Conservation (phyloP, 192 early-diverging fungal species). For the Chytriomyces confervae region DNA sequence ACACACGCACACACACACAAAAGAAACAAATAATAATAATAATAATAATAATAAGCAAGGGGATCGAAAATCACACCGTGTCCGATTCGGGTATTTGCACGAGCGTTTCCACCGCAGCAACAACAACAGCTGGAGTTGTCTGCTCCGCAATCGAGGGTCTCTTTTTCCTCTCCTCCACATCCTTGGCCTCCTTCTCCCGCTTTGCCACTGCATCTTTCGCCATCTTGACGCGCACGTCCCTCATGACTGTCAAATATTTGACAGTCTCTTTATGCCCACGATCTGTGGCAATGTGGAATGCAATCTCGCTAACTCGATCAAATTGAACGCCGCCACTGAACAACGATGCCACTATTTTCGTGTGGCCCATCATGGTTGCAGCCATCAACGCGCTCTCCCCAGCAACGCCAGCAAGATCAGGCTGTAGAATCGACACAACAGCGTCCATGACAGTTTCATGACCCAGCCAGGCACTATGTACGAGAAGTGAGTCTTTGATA, state of each 20-base stretch:
- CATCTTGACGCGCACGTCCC: slow-evolving; percentile 20
- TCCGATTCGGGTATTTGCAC: too few species aligned
- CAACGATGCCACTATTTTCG: slow-evolving; percentile 32
- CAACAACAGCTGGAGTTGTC: too few species aligned
- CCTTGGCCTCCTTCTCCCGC: slow-evolving; percentile 7
- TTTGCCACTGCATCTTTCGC: slow-evolving; percentile 16
- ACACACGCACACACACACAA: too few species aligned
- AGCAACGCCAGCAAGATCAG: slow-evolving; percentile 18
- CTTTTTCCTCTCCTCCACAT: background rate
- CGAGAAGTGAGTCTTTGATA: slow-evolving; percentile 47
- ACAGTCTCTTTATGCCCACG: slow-evolving; percentile 18
- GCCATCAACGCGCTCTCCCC: slow-evolving; percentile 21
- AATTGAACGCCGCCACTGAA: slow-evolving; percentile 31
- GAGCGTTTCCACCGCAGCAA: too few species aligned
- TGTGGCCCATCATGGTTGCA: slow-evolving; percentile 15
- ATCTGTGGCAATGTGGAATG: slow-evolving; percentile 26
- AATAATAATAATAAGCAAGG: too few species aligned
- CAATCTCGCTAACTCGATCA: slow-evolving; percentile 7
- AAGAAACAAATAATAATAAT: too few species aligned
- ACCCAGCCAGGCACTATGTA: slow-evolving; percentile 64
- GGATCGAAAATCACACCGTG: too few species aligned
- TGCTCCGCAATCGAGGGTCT: background rate
- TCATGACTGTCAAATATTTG: slow-evolving; percentile 23
- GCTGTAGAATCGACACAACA: slow-evolving; percentile 29
- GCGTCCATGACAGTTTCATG: slow-evolving; percentile 48